Conservation (phyloP, 2,329 filamentous ascomycete species). For the Sarocladiaceae sp. region DNA sequence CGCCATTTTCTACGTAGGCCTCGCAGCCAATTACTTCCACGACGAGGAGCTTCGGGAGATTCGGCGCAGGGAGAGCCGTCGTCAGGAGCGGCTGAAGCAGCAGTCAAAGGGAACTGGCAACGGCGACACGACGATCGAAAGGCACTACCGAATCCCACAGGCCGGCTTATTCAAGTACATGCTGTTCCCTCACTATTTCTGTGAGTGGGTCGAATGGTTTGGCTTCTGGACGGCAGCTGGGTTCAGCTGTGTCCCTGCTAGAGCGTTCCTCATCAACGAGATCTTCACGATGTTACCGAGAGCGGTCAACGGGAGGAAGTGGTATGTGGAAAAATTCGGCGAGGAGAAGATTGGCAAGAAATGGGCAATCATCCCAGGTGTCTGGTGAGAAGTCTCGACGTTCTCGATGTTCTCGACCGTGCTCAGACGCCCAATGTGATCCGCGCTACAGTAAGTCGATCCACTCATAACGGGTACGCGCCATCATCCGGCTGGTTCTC, state of each 20-base stretch:
- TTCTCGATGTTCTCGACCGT: no score
- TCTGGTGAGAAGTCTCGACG: slow-evolving; percentile 37
- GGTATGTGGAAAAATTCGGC: slow-evolving; percentile 88
- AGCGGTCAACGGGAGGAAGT: slow-evolving; percentile 70
- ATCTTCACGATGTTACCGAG: slow-evolving; percentile 84
- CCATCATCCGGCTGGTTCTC: no score
- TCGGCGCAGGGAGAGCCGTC: slow-evolving; percentile 58
- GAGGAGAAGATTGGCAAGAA: slow-evolving; percentile 68
- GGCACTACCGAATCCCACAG: slow-evolving; percentile 81
- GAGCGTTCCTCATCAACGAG: slow-evolving; percentile 81
- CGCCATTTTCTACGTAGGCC: slow-evolving; percentile 67
- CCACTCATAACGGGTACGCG: no score
- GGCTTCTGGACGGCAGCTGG: slow-evolving; percentile 78
- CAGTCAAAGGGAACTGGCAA: slow-evolving; percentile 11
- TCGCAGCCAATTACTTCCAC: slow-evolving; percentile 78
- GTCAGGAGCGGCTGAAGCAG: slow-evolving; percentile 42
- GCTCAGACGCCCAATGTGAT: no score
- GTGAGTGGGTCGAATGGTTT: slow-evolving; percentile 93
- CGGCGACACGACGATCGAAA: slow-evolving; percentile 41
- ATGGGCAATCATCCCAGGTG: slow-evolving; percentile 61
- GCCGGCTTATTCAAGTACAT: slow-evolving; percentile 77
- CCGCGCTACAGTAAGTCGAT: no score
- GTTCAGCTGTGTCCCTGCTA: slow-evolving; percentile 63
- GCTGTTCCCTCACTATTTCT: slow-evolving; percentile 89
- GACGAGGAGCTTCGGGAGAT: slow-evolving; percentile 89